Percentiles rank a stretch among this genome's conserved stretches.
phyloP scores from a whole-genome alignment of 805 yeast genomes.

The Candida oleophila region DNA sequence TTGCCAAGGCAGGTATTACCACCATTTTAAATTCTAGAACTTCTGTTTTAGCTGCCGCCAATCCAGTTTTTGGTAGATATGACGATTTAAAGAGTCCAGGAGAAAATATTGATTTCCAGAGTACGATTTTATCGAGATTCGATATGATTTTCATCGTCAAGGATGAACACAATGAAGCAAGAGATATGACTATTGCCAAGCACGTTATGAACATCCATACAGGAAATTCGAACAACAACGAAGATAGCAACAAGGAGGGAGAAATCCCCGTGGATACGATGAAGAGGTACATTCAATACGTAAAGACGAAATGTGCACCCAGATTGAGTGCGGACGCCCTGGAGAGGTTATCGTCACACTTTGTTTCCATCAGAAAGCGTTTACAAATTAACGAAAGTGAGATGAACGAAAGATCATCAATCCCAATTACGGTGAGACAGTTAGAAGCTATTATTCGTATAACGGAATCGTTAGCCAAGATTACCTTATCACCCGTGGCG shows the following conservation, averaged over 20 bases:
- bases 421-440: slow-evolving; percentile 97
- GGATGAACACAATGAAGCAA: slow-evolving; percentile 84
- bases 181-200: slow-evolving; percentile 87
- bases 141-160: slow-evolving; percentile 98
- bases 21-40: slow-evolving; percentile 96
- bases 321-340: slow-evolving; percentile 85
- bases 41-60: slow-evolving; percentile 95
- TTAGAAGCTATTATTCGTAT: slow-evolving; percentile 96
- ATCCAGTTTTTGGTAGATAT: slow-evolving; percentile 94
- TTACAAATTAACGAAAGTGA: slow-evolving; percentile 78
- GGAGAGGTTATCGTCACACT: slow-evolving; percentile 86
- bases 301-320: slow-evolving; percentile 90
- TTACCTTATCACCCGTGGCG: slow-evolving; percentile 80
- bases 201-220: slow-evolving; percentile 96
- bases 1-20: slow-evolving; percentile 98
- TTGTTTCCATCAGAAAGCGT: slow-evolving; percentile 83
- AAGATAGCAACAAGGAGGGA: slow-evolving; percentile 54
- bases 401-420: slow-evolving; percentile 86
- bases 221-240: slow-evolving; percentile 53
- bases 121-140: slow-evolving; percentile 93
- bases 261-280: slow-evolving; percentile 88
- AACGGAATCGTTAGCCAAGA: slow-evolving; percentile 88
- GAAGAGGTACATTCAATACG: slow-evolving; percentile 90
- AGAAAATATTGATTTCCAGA: slow-evolving; percentile 96
- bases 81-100: slow-evolving; percentile 97